A percentile compares a stretch with the other conserved stretches of the same genome.
Conservation (phyloP, 192 early-diverging fungal genomes). For the Lunasporangiospora selenospora region DNA sequence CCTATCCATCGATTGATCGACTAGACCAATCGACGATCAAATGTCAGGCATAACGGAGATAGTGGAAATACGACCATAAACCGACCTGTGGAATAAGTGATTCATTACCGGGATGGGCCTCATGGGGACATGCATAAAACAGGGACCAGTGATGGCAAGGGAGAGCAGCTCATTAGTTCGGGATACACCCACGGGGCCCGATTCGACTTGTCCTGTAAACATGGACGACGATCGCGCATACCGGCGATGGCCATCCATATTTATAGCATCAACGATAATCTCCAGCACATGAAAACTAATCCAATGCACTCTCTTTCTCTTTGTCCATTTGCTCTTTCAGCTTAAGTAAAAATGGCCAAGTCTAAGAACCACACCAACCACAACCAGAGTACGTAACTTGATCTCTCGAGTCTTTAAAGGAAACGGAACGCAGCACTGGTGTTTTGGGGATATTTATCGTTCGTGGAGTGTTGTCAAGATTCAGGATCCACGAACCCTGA, state of each 20-base stretch:
- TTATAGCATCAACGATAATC: constrained; percentile 1
- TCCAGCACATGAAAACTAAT: neutral
- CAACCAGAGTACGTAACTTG: constrained; percentile 89
- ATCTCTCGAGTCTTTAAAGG: too few relatives aligned
- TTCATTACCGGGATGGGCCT: neutral
- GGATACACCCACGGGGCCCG: neutral
- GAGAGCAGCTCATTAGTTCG: neutral
- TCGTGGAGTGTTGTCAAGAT: too few relatives aligned
- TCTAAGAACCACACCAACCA: constrained; percentile 99
- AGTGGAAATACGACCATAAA: neutral
- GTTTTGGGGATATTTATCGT: too few relatives aligned
- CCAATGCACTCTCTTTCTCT: constrained; percentile 2
- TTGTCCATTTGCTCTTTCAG: constrained; percentile 12
- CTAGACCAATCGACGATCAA: neutral
- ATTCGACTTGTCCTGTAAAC: too few relatives aligned
- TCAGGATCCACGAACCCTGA: too few relatives aligned
- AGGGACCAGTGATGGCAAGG: neutral
- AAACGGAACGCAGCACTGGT: too few relatives aligned
- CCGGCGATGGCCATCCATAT: constrained; percentile 8
- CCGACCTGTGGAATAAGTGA: too few relatives aligned
- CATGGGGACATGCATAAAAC: too few relatives aligned
- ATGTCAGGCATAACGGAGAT: neutral
- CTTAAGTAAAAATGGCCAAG: constrained; percentile 76
- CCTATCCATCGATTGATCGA: constrained; percentile 18
- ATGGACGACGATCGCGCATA: neutral